Base-by-base conservation (phyloP, 2,329 filamentous ascomycete species). In the Fusarium stilboides region DNA sequence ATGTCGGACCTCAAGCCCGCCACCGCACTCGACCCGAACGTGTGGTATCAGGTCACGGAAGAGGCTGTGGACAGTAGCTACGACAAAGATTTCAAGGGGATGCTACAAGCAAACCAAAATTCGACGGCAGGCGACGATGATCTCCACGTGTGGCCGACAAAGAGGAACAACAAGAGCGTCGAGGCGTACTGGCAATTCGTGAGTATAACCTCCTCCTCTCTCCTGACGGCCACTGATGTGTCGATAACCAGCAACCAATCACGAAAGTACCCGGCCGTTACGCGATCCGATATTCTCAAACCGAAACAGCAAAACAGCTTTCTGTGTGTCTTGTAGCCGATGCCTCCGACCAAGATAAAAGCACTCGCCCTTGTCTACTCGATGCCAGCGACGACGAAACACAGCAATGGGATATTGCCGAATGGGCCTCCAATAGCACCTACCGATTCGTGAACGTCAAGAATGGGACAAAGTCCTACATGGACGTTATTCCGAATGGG, bases 41-140 rank as follows among this genome's bases (percentile, higher is more conserved):
- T 63, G 14, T 79, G 77, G 78, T 79, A 78, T 57, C 69, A 77
- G 42, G 34, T 80, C 20, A 75, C 74, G 9, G 78, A 80, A 55
- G 67, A 60, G 10, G 72, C 76, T 15, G 76, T 79, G 34, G 76
- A 78, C 69, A 26, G 17, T 1, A 64, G 66, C 26, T 73, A 75
- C 54, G 45, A 56, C n/a, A 61, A 67, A 33, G 26, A 57, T 4
- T 75, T 79, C 54, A 37, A 39, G n/a, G 49, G 57, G 12, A 61
- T 62, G 34, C 52, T 75, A 28, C 73, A 75, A 51, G 42, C 64
- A 1, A 34, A 40, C 17, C 52, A 55, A 8, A 24, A 49, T 9
- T 3, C 42, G 3, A 39, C 14, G 1, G 28, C 8, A 2, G 28
- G 61, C 13, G 52, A 69, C 28, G 42, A 57, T 26, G 65, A 62